Evolutionary conservation across 2,329 filamentous ascomycete species (phyloP), one percentile per base, ranked within the genome.

Genomic region (Diaporthe helianthi): DNA sequence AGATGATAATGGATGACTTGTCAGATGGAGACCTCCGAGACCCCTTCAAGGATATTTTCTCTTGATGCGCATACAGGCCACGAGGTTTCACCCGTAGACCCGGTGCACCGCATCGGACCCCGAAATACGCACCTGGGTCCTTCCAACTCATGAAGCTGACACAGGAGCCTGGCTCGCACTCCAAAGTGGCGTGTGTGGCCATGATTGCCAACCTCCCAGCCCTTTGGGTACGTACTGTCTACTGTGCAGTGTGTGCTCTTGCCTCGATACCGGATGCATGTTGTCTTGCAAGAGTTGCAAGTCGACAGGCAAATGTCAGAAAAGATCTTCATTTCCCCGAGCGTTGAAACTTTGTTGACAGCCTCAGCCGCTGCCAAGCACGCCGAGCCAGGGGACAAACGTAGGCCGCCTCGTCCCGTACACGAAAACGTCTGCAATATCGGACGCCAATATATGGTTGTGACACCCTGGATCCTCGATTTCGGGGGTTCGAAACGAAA

Each of bases 311-410:
- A 49, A 63, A 49, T 15, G 58, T 63, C 58, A 49, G n/a, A 61
- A 31, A 63, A 26, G 58, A 63, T 52, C 46, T 65, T 47, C 52
- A 67, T 41, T 22, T 49, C 64, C 53, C 44, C 52, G 53, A 54
- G 51, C 51, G 64, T 54, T 33, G 49, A 63, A 58, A 36, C 55
- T 52, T 54, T 49, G 44, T 55, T n/a, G 36, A 51, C 65, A 51
- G 65, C 47, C 60, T 54, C 51, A 69, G 67, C 67, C 67, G 67
- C 67, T 36, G 49, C 58, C 55, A 70, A 58, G 33, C 31, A 31
- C 68, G 55, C 54, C 55, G 38, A 65, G 51, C 41, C 8, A 47
- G 51, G 22, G 44, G 44, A 54, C 44, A 69, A 55, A 61, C 33
- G 55, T 53, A 51, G 31, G 53, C 38, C 31, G 33, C 64, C 53